A percentile compares a stretch with the other conserved stretches of the same genome.
Conservation (phyloP, 345 rosid genomes). For the Eucalyptus cloeziana region DNA sequence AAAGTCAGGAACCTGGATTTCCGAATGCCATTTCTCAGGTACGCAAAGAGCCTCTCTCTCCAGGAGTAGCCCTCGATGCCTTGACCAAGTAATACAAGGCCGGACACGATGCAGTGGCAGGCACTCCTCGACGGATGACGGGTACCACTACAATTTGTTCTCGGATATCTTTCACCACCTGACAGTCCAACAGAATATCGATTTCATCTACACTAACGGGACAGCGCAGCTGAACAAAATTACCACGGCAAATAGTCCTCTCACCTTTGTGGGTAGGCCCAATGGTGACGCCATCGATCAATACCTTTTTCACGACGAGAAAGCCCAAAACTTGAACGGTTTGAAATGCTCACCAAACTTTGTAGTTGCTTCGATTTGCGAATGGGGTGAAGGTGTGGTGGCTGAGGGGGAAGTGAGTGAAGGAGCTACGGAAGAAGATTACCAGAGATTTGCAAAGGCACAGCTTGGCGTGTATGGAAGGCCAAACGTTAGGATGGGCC, state of each 20-base stretch:
- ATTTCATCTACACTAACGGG: conserved; percentile 19
- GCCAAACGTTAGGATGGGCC: conserved; percentile 8
- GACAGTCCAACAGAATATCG: conserved; percentile 37
- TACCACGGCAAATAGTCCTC: conserved; percentile 40
- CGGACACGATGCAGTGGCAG: conserved; percentile 21
- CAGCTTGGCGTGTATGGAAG: conserved; percentile 32
- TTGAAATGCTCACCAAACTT: not conserved
- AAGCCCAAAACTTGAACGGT: not conserved
- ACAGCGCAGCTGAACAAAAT: conserved; percentile 12
- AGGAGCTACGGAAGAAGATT: not conserved
- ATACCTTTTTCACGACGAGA: not conserved
- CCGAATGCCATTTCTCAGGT: not conserved
- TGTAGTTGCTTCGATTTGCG: not conserved
- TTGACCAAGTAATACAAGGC: conserved; percentile 21
- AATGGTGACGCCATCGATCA: not conserved
- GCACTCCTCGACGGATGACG: conserved; percentile 31
- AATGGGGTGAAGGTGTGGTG: conserved; percentile 30
- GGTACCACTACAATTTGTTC: conserved; percentile 43
- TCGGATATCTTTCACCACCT: conserved; percentile 1
- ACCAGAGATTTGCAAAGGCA: conserved; percentile 12
- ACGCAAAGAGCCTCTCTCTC: not conserved
- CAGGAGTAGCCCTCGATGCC: conserved; percentile 17
- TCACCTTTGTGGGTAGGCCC: conserved; percentile 38
- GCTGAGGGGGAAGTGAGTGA: conserved; percentile 32
- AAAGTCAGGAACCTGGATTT: not conserved